A percentile compares a stretch with the other conserved stretches of the same genome.
phyloP scores from a whole-genome alignment of 2,329 filamentous ascomycete species.

The Escovopsis sp. region DNA sequence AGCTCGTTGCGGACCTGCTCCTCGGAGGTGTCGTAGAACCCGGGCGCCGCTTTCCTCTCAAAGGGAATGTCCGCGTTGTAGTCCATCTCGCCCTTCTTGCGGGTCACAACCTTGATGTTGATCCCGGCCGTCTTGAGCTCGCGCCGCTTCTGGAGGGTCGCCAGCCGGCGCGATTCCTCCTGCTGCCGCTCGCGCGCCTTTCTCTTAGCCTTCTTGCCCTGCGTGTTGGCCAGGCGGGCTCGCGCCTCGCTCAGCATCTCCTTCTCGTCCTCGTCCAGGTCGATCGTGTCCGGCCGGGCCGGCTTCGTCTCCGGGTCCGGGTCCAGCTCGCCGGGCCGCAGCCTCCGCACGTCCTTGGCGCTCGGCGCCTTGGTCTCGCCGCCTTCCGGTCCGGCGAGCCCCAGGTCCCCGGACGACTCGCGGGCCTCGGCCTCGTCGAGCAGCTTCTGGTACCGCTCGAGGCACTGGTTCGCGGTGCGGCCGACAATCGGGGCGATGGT shows the following conservation, averaged over 20 bases:
- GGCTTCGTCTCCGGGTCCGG: constrained; percentile 97
- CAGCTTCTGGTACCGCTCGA: constrained; percentile 92
- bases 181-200: constrained; percentile 93
- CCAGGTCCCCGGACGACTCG: constrained; percentile 62
- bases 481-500: constrained; percentile 96
- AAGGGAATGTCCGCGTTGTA: constrained; percentile 99
- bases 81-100: constrained; percentile 95
- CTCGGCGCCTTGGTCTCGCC: constrained; percentile 77
- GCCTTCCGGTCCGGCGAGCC: constrained; percentile 71
- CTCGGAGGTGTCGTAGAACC: constrained; percentile 87
- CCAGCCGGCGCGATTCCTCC: constrained; percentile 82
- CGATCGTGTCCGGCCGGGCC: constrained; percentile 88
- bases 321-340: constrained; percentile 87
- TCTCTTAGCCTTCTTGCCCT: constrained; percentile 96
- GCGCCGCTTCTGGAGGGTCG: constrained; percentile 82
- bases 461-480: constrained; percentile 88
- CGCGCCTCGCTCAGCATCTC: constrained; percentile 98
- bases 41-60: constrained; percentile 74
- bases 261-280: constrained; percentile 97
- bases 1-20: constrained; percentile 70
- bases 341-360: constrained; percentile 77
- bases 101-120: constrained; percentile 86
- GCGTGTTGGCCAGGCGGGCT: constrained; percentile 89
- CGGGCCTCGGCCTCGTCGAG: constrained; percentile 89
- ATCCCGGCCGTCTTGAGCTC: constrained; percentile 97